These are phyloP conservation scores for Hondaea fermentalgiana DNA, from an alignment of 108 stramenopile genomes.

Conservation along the genomic window DNA sequence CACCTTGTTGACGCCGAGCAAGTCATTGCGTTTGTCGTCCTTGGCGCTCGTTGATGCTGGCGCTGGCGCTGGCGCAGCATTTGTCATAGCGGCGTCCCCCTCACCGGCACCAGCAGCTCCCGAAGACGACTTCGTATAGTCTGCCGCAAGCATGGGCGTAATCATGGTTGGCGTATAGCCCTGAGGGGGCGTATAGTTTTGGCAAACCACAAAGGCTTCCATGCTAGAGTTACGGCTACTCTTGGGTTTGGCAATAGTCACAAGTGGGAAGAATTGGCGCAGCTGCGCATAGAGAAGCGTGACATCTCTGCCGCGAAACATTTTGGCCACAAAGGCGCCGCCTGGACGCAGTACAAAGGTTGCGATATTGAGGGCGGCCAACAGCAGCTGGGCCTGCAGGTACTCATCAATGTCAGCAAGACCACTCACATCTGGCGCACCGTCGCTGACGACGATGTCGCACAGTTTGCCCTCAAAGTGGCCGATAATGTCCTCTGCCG, in stretches of 20 bases:
- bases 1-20: neutral
- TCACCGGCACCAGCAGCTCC: neutral
- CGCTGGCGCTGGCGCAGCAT: neutral
- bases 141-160: neutral
- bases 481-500: conserved; percentile 66
- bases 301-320: conserved; percentile 85
- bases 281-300: conserved; percentile 81
- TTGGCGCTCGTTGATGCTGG: neutral
- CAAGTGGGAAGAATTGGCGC: conserved; percentile 68
- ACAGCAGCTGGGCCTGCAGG: conserved; percentile 82
- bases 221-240: conserved; percentile 73
- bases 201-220: conserved; percentile 84
- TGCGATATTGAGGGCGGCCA: conserved; percentile 83
- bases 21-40: neutral
- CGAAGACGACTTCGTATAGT: neutral
- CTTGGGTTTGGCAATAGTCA: conserved; percentile 59
- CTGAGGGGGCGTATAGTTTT: conserved; percentile 44
- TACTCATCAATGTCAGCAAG: conserved; percentile 86
- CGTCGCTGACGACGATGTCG: conserved; percentile 96
- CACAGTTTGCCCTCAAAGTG: conserved; percentile 66
- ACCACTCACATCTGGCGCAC: conserved; percentile 95
- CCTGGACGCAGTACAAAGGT: conserved; percentile 68
- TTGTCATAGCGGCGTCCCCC: neutral
- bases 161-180: conserved; percentile 20
- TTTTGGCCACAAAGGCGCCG: conserved; percentile 94